Evolutionary conservation across 2,329 filamentous ascomycete species (phyloP).

Genomic region (Xylaria sp.): DNA sequence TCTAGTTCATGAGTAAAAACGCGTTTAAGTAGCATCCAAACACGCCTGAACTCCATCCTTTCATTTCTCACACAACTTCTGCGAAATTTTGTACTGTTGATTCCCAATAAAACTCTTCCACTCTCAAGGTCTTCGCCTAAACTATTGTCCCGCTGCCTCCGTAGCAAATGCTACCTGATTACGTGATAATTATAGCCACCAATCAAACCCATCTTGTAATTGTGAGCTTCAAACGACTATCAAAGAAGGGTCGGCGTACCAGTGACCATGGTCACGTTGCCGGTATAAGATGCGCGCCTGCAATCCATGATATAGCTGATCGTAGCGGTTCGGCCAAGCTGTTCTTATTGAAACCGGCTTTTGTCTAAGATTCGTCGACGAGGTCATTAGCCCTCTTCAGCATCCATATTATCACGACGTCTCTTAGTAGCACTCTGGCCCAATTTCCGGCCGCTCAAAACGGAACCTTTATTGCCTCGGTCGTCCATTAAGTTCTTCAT

Average conservation of each 20-base stretch:
- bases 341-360: background rate
- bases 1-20: background rate
- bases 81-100: background rate
- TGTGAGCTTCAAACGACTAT: background rate
- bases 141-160: background rate
- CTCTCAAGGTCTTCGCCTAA: background rate
- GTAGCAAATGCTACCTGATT: background rate
- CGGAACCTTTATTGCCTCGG: conserved; percentile 65
- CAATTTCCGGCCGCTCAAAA: conserved; percentile 56
- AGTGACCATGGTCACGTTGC: background rate
- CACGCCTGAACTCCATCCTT: too few relatives aligned
- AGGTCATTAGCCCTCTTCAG: conserved; percentile 71
- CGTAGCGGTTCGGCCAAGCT: background rate
- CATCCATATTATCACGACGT: conserved; percentile 74
- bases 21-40: background rate
- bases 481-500: conserved; percentile 84
- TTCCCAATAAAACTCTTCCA: background rate
- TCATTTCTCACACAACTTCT: background rate
- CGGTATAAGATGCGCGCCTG: background rate
- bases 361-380: background rate
- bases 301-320: background rate
- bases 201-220: background rate
- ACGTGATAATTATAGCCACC: background rate
- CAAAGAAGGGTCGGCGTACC: background rate
- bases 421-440: conserved; percentile 56